Evolutionary conservation across 1,284 basidiomycete genomes (phyloP), one percentile per base, ranked within the genome.

Genomic region (Ustilago vetiveriae): DNA sequence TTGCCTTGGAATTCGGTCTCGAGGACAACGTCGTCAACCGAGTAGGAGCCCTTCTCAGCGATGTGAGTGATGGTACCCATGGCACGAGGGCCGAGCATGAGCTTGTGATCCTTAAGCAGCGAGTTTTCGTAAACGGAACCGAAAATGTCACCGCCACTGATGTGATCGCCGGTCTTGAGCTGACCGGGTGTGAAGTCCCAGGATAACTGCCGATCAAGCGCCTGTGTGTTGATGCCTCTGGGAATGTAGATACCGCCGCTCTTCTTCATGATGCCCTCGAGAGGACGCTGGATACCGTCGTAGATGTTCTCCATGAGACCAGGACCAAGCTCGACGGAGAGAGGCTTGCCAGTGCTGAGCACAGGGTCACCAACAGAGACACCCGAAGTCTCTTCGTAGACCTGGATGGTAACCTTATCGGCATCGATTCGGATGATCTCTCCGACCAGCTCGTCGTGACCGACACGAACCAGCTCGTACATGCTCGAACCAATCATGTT

Each of bases 1-100:
- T 94, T 93, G 74, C 95, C 96, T 73, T 98, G 89, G 82, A 99
- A 98, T 82, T 98, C 96, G 27, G 94, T 97, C 85, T 98, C 95
- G 54, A 98, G 86, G 11, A 99, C 91, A 42, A 95, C 86, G 82
- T 99, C 95, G 82, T 96, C 87, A 47, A 99, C 91, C 38, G 88
- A 86, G 84, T 98, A 99, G 76, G 90, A 90, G 73, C 95, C 95
- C 85, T 93, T 94, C 83, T 95, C 94, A 37, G 92, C 94, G 54
- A 98, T 90, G 78, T 90, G 86, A 17, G 93, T 96, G 82, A 99
- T 90, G 6, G 94, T 97, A 69, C 95, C 95, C 82, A 96, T 89
- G 16, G 93, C 92, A 41, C 94, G 89, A 10, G 95, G 95, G 29
- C 90, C 87, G 45, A 99, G 86, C 91, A 98, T 94, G 82, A 98